A percentile compares a stretch with the other conserved stretches of the same genome.
Evolutionary conservation across 129 eudicot species (phyloP).

Genomic region (Artemisia tridentata): DNA sequence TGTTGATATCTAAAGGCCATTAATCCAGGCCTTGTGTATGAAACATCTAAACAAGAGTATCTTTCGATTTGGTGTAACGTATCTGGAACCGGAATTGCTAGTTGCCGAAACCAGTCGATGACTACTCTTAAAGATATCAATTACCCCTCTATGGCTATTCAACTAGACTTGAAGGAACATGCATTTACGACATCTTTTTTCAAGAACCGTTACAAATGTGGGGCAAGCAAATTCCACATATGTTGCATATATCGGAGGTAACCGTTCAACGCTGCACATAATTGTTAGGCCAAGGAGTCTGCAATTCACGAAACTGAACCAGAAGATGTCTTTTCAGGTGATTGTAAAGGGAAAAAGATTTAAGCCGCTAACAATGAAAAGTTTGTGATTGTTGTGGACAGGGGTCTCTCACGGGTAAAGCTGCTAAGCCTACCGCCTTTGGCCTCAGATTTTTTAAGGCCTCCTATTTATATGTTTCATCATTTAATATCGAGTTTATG

Average conservation of each 20-base stretch:
- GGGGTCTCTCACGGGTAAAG: neutral
- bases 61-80: no score
- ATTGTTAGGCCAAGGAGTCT: constrained; percentile 1
- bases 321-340: constrained; percentile 29
- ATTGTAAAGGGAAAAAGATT: constrained; percentile 16
- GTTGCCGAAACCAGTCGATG: no score
- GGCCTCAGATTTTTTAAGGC: no score
- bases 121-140: no score
- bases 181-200: constrained; percentile 20
- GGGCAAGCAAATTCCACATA: constrained; percentile 32
- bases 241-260: constrained; percentile 16
- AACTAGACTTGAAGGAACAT: neutral
- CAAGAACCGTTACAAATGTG: constrained; percentile 47
- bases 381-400: neutral
- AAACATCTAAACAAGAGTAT: no score
- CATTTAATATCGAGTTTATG: no score
- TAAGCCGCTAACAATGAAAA: neutral
- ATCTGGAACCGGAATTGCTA: no score
- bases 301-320: constrained; percentile 17
- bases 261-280: neutral
- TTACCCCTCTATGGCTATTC: no score
- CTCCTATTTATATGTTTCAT: no score
- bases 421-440: no score
- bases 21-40: no score
- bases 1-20: no score